Evolutionary conservation across 2,329 filamentous ascomycete species (phyloP).

Genomic region (Pyrenophora graminea): DNA sequence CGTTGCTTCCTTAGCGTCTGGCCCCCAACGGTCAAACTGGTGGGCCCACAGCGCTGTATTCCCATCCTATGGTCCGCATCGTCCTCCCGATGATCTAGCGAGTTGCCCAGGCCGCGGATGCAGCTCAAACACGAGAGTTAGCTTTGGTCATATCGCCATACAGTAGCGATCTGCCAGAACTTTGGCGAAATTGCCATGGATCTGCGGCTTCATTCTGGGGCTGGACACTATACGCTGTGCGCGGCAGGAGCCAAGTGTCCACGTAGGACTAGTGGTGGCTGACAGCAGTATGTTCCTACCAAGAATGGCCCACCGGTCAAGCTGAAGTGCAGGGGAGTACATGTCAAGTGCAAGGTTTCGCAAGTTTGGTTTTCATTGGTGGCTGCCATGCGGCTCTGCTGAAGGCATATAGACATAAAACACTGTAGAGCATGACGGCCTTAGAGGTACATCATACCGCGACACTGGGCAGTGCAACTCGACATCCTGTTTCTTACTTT

Average conservation of each 20-base stretch:
- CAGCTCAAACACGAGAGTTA: slow-evolving; percentile 18
- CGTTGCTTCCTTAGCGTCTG: slow-evolving; percentile 19
- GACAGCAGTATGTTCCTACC: slow-evolving; percentile 23
- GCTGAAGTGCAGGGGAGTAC: slow-evolving; percentile 9
- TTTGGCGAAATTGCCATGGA: slow-evolving; percentile 32
- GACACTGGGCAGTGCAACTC: slow-evolving; percentile 37
- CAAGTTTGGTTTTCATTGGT: slow-evolving; percentile 18
- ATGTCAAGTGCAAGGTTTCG: slow-evolving; percentile 6
- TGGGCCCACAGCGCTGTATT: slow-evolving; percentile 19
- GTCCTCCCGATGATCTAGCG: slow-evolving; percentile 13
- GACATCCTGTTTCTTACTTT: slow-evolving; percentile 20
- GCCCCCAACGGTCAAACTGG: slow-evolving; percentile 32
- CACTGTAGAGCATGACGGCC: slow-evolving; percentile 24
- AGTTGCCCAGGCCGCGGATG: slow-evolving; percentile 19
- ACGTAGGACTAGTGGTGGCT: slow-evolving; percentile 37
- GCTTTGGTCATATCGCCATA: slow-evolving; percentile 20
- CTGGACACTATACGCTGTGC: slow-evolving; percentile 28
- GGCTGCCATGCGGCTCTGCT: slow-evolving; percentile 43
- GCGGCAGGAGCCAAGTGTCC: slow-evolving; percentile 30
- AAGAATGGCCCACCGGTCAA: slow-evolving; percentile 38
- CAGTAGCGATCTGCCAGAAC: slow-evolving; percentile 30
- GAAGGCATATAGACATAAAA: slow-evolving; percentile 36
- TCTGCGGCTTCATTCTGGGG: slow-evolving; percentile 27
- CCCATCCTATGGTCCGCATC: slow-evolving; percentile 15
- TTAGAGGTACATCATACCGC: slow-evolving; percentile 25